These are phyloP conservation scores for Saturnispora bothae DNA, from an alignment of 805 yeast species.

Conservation along the genomic window DNA sequence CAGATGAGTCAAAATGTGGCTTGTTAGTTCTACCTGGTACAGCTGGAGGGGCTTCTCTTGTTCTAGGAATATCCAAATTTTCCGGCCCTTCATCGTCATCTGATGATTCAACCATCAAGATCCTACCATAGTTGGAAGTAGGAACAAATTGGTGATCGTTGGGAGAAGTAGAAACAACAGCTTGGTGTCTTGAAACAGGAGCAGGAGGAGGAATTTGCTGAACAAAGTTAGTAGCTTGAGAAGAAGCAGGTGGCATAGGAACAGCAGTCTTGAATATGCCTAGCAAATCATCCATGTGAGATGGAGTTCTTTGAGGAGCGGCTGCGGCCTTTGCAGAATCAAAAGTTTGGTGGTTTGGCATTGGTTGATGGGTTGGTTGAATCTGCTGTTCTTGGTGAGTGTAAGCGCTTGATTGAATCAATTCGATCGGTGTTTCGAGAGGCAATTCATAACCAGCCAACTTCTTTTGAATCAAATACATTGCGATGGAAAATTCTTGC, in stretches of 20 bases:
- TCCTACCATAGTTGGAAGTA: constrained; percentile 77
- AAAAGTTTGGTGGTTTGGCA: constrained; percentile 11
- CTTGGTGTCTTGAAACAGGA: constrained; percentile 9
- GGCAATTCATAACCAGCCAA: constrained; percentile 73
- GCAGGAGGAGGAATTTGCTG: background rate
- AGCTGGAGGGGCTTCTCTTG: constrained; percentile 20
- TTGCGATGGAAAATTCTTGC: constrained; percentile 84
- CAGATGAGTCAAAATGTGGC: constrained; percentile 23
- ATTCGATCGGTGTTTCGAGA: constrained; percentile 57
- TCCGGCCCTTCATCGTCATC: constrained; percentile 30
- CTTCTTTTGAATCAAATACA: constrained; percentile 82
- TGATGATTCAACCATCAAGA: constrained; percentile 32
- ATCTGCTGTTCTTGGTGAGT: constrained; percentile 13
- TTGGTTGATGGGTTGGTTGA: constrained; percentile 7
- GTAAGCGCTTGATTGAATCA: constrained; percentile 29
- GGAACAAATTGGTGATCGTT: constrained; percentile 52
- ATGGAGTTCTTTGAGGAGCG: constrained; percentile 17
- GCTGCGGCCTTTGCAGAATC: constrained; percentile 13
- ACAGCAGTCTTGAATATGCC: constrained; percentile 40
- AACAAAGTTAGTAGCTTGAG: constrained; percentile 4
- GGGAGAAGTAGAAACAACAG: constrained; percentile 13
- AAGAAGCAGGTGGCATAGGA: constrained; percentile 23
- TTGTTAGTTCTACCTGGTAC: constrained; percentile 28
- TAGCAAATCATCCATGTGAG: constrained; percentile 57
- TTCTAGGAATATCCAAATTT: constrained; percentile 20